Percentiles rank a stretch among this genome's conserved stretches.
Conservation (phyloP, 345 rosid species). For the Citrus australasica region DNA sequence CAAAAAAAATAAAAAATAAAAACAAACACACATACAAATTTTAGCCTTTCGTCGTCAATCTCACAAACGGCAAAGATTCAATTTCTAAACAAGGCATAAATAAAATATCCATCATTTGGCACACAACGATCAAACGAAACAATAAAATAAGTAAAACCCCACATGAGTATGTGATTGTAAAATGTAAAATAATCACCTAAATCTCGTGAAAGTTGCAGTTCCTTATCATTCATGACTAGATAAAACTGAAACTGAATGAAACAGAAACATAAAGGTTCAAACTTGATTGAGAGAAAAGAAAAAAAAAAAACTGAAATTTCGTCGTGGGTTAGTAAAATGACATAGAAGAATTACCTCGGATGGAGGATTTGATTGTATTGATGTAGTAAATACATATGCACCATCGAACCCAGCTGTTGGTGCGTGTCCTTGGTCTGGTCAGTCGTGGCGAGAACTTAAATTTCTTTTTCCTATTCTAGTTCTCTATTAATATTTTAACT, state of each 20-base stretch:
- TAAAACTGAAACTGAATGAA: not conserved
- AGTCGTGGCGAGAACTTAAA: not conserved
- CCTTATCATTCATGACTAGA: not conserved
- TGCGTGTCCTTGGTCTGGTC: not conserved
- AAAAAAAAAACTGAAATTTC: not conserved
- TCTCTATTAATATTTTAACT: not conserved
- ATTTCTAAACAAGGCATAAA: not conserved
- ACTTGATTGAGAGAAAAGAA: not conserved
- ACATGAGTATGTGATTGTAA: not conserved
- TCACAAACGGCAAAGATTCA: not conserved
- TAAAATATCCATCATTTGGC: not conserved
- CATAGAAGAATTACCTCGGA: not conserved
- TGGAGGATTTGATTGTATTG: not conserved
- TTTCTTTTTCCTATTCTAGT: not conserved
- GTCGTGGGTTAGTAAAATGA: not conserved
- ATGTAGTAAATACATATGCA: not conserved
- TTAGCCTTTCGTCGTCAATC: not conserved
- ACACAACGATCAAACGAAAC: not conserved
- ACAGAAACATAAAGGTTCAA: not conserved
- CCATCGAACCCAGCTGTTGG: slow-evolving; percentile 4
- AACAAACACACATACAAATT: not conserved
- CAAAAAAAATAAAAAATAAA: not conserved
- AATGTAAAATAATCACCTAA: not conserved
- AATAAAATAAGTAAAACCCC: not conserved
- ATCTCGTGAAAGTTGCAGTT: not conserved